Evolutionary conservation across 768 basidiomycete species (phyloP).

Genomic region (Phaeotremella fagi): DNA sequence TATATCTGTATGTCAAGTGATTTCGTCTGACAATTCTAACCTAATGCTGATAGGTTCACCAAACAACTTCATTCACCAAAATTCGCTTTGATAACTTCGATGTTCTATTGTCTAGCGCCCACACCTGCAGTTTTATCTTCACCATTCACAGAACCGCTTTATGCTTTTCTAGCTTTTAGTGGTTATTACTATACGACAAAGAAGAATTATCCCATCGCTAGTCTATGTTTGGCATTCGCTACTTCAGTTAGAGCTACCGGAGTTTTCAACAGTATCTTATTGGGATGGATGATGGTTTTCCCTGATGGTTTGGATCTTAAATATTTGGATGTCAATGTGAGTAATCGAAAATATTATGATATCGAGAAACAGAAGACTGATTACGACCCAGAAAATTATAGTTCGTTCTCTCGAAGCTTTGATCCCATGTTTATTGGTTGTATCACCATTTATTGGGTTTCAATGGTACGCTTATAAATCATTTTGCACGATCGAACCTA

Average conservation of each 20-base stretch:
- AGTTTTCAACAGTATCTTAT: slow-evolving; percentile 23
- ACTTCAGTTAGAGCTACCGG: slow-evolving; percentile 40
- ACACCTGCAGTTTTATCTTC: slow-evolving; percentile 70
- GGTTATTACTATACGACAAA: slow-evolving; percentile 50
- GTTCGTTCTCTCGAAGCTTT: slow-evolving; percentile 47
- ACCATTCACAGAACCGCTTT: slow-evolving; percentile 80
- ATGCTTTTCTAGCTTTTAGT: slow-evolving; percentile 71
- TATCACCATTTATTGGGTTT: slow-evolving; percentile 67
- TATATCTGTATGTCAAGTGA: slow-evolving; percentile 49
- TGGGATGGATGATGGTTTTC: slow-evolving; percentile 21
- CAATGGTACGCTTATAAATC: slow-evolving; percentile 62
- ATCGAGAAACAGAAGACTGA: too few species aligned
- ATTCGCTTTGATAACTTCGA: slow-evolving; percentile 59
- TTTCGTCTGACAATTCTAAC: slow-evolving; percentile 47
- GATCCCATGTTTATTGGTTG: slow-evolving; percentile 53
- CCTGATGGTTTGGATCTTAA: background rate
- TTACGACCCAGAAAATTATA: background rate
- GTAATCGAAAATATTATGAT: background rate
- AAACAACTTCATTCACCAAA: slow-evolving; percentile 54
- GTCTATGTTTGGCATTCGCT: slow-evolving; percentile 24
- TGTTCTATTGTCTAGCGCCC: slow-evolving; percentile 72
- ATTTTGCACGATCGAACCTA: slow-evolving; percentile 57
- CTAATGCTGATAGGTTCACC: slow-evolving; percentile 51
- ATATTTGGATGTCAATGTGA: background rate
- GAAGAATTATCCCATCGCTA: slow-evolving; percentile 10